Evolutionary conservation across 805 yeast species (phyloP).

Genomic region (Pichia scutulata): DNA sequence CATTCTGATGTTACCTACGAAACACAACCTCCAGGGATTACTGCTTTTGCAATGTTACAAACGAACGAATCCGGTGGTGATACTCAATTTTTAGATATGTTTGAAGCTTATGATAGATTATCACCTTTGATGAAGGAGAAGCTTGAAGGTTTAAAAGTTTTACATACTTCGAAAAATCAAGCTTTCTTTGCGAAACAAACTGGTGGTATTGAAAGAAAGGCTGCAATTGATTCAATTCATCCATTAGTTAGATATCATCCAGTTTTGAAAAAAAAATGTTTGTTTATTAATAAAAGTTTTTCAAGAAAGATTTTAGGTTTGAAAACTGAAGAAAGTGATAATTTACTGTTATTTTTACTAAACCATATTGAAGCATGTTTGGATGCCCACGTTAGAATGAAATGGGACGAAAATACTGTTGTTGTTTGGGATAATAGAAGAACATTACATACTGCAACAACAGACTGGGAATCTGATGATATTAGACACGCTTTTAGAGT

Average conservation of each 20-base stretch:
- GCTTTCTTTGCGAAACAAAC: conserved; percentile 45
- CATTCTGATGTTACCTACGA: conserved; percentile 75
- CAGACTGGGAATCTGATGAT: conserved; percentile 63
- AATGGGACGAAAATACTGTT: conserved; percentile 63
- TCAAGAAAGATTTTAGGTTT: conserved; percentile 62
- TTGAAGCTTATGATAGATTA: conserved; percentile 63
- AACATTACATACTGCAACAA: conserved; percentile 58
- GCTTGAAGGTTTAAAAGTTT: conserved; percentile 53
- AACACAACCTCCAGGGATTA: conserved; percentile 63
- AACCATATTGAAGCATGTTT: conserved; percentile 42
- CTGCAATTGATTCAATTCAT: conserved; percentile 53
- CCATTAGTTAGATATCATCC: conserved; percentile 72
- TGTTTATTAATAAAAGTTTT: conserved; percentile 53
- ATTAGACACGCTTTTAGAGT: conserved; percentile 69
- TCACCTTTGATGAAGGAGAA: conserved; percentile 58
- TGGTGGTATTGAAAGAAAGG: conserved; percentile 64
- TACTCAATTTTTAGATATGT: conserved; percentile 61
- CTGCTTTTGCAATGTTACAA: conserved; percentile 59
- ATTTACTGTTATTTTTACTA: conserved; percentile 49
- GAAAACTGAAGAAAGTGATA: conserved; percentile 64
- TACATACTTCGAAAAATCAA: conserved; percentile 67
- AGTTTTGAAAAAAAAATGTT: conserved; percentile 53
- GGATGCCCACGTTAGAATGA: conserved; percentile 63
- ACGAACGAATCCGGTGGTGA: conserved; percentile 64
- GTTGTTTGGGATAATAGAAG: conserved; percentile 78